These are phyloP conservation scores for Saturnispora ahearnii DNA, from an alignment of 805 yeast species.

Conservation along the genomic window DNA sequence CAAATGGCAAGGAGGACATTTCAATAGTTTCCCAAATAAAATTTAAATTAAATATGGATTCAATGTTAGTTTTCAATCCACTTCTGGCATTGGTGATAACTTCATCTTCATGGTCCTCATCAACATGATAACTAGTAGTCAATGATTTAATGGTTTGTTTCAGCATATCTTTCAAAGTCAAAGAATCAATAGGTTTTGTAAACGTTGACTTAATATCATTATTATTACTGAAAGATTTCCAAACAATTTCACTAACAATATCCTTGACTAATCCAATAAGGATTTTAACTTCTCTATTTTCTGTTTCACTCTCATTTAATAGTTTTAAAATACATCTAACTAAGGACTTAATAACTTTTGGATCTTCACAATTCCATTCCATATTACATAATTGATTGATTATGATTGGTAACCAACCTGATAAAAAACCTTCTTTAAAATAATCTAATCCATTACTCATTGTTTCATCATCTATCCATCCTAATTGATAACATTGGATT, in stretches of 20 bases:
- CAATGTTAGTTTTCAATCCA: background rate
- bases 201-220: background rate
- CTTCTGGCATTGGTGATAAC: background rate
- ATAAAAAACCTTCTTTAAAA: slow-evolving; percentile 70
- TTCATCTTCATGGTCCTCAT: background rate
- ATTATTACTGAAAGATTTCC: slow-evolving; percentile 1
- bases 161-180: slow-evolving; percentile 1
- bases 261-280: slow-evolving; percentile 15
- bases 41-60: slow-evolving; percentile 18
- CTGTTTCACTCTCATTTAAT: slow-evolving; percentile 12
- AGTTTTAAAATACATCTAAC: slow-evolving; percentile 17
- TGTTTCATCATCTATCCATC: slow-evolving; percentile 47
- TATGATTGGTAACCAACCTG: slow-evolving; percentile 47
- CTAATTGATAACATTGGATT: slow-evolving; percentile 47
- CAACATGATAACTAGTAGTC: background rate
- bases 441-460: slow-evolving; percentile 78
- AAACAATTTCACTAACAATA: slow-evolving; percentile 14
- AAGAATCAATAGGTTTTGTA: background rate
- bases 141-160: slow-evolving; percentile 1
- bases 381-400: slow-evolving; percentile 15
- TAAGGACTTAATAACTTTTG: slow-evolving; percentile 9
- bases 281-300: slow-evolving; percentile 16
- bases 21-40: slow-evolving; percentile 12
- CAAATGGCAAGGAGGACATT: slow-evolving; percentile 10
- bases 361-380: slow-evolving; percentile 13